phyloP scores from a whole-genome alignment of 306 rosid species.

The Rosa chinensis region DNA sequence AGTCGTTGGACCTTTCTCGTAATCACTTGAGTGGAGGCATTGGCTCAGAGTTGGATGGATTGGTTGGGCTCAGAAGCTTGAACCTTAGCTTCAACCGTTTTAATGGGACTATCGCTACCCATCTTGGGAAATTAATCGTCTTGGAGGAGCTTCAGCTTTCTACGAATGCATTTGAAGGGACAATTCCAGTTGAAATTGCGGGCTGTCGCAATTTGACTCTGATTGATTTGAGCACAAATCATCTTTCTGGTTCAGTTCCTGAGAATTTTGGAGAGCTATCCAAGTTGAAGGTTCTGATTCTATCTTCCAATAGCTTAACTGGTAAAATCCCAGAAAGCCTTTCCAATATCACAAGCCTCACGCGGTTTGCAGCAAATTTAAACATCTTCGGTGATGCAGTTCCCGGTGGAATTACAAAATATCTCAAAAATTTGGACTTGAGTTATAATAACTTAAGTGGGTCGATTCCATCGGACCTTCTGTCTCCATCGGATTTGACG shows the following conservation, averaged over 20 bases:
- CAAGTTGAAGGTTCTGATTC: conserved; percentile 55
- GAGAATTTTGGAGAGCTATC: conserved; percentile 45
- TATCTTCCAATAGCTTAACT: conserved; percentile 46
- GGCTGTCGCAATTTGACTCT: conserved; percentile 40
- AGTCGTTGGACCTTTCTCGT: conserved; percentile 61
- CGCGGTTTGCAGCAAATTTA: conserved; percentile 63
- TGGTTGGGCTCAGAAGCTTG: conserved; percentile 51
- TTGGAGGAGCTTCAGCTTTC: conserved; percentile 68
- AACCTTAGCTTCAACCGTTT: conserved; percentile 40
- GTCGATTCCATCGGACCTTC: conserved; percentile 48
- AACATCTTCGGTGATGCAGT: conserved; percentile 46
- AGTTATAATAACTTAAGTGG: conserved; percentile 48
- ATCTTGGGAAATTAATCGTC: conserved; percentile 44
- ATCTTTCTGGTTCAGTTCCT: conserved; percentile 42
- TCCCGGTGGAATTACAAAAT: conserved; percentile 51
- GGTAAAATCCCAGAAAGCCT: conserved; percentile 56
- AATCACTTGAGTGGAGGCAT: conserved; percentile 29
- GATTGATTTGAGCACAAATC: conserved; percentile 47
- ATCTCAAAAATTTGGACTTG: conserved; percentile 57
- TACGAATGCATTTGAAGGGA: conserved; percentile 27
- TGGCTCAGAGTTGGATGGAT: conserved; percentile 38
- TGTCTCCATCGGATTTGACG: conserved; percentile 36
- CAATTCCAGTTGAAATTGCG: conserved; percentile 45
- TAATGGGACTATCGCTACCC: conserved; percentile 42
- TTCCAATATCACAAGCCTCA: conserved; percentile 35